Percentiles rank a stretch among this genome's conserved stretches.
Evolutionary conservation across 2,329 filamentous ascomycete species (phyloP).

Genomic region (Hymenoscyphus repandus): DNA sequence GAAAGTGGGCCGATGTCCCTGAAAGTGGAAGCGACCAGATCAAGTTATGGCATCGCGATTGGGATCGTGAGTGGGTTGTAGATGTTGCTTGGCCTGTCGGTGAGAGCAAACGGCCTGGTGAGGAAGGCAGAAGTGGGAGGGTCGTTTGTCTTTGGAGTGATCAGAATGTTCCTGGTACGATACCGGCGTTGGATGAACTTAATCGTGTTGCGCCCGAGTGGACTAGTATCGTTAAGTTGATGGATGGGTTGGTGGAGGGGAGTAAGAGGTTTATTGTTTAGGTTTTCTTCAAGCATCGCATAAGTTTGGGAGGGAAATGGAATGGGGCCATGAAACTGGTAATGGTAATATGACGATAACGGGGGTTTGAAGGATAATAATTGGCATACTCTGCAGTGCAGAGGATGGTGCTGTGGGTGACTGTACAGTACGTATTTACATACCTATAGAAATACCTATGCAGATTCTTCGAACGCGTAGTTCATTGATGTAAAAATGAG

Average conservation of each 20-base stretch:
- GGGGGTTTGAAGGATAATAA: no score
- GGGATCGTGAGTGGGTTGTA: conserved; percentile 67
- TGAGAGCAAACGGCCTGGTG: conserved; percentile 29
- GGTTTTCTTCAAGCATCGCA: no score
- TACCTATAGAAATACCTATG: no score
- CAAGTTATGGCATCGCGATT: conserved; percentile 77
- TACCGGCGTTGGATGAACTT: conserved; percentile 81
- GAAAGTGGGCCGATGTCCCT: conserved; percentile 56
- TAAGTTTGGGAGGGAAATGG: no score
- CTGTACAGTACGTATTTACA: no score
- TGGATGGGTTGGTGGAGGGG: conserved; percentile 77
- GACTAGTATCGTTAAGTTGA: conserved; percentile 70
- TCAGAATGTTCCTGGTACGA: conserved; percentile 62
- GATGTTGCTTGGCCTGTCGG: conserved; percentile 56
- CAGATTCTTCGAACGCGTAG: no score
- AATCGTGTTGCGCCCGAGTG: conserved; percentile 72
- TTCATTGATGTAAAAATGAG: no score
- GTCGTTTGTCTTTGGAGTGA: conserved; percentile 87
- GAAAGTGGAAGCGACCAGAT: conserved; percentile 61
- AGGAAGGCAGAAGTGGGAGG: conserved; percentile 50
- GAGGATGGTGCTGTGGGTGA: no score
- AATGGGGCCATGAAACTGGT: no score
- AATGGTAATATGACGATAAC: no score
- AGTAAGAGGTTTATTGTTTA: conserved; percentile 51
- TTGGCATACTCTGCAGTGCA: no score